phyloP scores from a whole-genome alignment of 345 rosid genomes.

The Aethionema arabicum region DNA sequence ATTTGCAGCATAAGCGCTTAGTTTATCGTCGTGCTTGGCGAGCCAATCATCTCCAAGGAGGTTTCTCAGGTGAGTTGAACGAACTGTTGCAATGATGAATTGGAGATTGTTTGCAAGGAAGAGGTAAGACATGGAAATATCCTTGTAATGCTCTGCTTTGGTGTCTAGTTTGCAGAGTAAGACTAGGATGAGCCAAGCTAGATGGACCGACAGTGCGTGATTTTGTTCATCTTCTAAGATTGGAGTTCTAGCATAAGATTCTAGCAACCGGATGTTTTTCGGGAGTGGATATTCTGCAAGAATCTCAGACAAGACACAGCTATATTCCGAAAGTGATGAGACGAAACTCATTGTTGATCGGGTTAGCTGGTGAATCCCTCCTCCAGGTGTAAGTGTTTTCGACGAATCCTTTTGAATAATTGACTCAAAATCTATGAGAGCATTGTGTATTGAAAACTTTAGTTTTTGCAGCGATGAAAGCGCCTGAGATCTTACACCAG shows the following conservation, averaged over 20 bases:
- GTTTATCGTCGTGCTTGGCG: slow-evolving; percentile 47
- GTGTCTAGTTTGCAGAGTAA: slow-evolving; percentile 80
- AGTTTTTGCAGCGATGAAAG: slow-evolving; percentile 54
- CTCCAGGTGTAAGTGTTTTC: slow-evolving; percentile 49
- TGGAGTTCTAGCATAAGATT: slow-evolving; percentile 50
- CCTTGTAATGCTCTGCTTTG: slow-evolving; percentile 65
- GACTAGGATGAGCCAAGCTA: slow-evolving; percentile 71
- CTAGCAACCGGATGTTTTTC: slow-evolving; percentile 43
- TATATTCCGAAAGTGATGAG: slow-evolving; percentile 57
- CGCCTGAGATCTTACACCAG: slow-evolving; percentile 52
- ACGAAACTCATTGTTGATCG: slow-evolving; percentile 65
- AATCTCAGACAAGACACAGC: slow-evolving; percentile 51
- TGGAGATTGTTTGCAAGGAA: slow-evolving; percentile 86
- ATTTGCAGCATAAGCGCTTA: slow-evolving; percentile 52
- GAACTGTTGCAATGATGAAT: slow-evolving; percentile 53
- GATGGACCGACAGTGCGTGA: slow-evolving; percentile 43
- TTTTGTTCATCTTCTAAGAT: slow-evolving; percentile 31
- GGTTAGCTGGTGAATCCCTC: slow-evolving; percentile 73
- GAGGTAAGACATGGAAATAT: slow-evolving; percentile 65
- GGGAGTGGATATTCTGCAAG: slow-evolving; percentile 51
- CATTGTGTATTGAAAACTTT: slow-evolving; percentile 43
- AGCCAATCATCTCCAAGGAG: slow-evolving; percentile 85
- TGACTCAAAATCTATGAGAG: slow-evolving; percentile 52
- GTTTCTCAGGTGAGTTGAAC: slow-evolving; percentile 44
- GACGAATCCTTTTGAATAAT: slow-evolving; percentile 56